These are phyloP conservation scores for Neopestalotiopsis rosae DNA, from an alignment of 2,329 filamentous ascomycete genomes.

Conservation along the genomic window DNA sequence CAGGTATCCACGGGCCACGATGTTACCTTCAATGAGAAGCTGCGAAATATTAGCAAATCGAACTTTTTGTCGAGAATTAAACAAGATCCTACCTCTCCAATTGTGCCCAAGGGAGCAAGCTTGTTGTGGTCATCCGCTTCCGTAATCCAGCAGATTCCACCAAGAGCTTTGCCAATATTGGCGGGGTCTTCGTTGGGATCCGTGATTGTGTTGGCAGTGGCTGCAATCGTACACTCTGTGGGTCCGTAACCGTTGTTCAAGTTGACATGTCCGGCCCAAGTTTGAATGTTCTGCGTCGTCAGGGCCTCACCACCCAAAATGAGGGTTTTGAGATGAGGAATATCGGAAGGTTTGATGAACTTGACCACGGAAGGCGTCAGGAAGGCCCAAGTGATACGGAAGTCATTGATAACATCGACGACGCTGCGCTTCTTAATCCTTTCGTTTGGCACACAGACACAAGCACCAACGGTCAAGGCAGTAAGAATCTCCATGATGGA, in stretches of 20 bases:
- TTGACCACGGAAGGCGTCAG: conserved; percentile 17
- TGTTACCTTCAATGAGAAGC: conserved; percentile 23
- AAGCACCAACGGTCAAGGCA: conserved; percentile 43
- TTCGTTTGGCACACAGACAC: conserved; percentile 44
- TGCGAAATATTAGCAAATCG: background rate
- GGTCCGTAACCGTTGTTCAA: conserved; percentile 16
- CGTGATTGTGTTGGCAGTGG: background rate
- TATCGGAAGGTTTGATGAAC: conserved; percentile 15
- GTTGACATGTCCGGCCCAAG: conserved; percentile 10
- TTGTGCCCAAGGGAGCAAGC: conserved; percentile 22
- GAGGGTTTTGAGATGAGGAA: conserved; percentile 9
- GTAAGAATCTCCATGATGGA: conserved; percentile 43
- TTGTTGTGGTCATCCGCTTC: conserved; percentile 20
- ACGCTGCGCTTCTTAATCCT: conserved; percentile 33
- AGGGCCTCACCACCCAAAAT: conserved; percentile 17
- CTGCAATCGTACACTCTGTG: conserved; percentile 10
- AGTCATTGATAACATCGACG: conserved; percentile 16
- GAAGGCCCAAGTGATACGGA: conserved; percentile 18
- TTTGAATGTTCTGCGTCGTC: conserved; percentile 5
- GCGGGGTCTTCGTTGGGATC: conserved; percentile 1
- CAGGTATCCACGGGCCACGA: conserved; percentile 37
- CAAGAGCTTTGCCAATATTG: conserved; percentile 12
- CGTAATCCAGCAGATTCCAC: conserved; percentile 18
- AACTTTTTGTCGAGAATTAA: background rate
- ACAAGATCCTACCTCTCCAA: conserved; percentile 20